phyloP scores from a whole-genome alignment of 352 stramenopile species.

The Phytophthora hybrid region DNA sequence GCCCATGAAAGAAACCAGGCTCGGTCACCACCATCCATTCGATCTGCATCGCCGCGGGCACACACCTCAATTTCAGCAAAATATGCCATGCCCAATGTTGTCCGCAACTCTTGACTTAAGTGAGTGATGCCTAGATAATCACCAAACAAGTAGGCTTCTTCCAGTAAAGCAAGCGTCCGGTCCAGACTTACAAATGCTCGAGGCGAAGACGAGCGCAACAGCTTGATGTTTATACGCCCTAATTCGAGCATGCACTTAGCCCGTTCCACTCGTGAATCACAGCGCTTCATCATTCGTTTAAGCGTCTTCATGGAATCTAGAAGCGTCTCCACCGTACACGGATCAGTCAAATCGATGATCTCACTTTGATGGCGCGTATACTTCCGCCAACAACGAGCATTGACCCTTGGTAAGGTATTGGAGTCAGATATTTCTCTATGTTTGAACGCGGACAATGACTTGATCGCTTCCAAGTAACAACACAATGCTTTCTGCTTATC shows the following conservation, averaged over 20 bases:
- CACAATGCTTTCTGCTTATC: constrained; percentile 32
- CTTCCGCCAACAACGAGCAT: constrained; percentile 64
- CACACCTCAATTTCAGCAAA: constrained; percentile 43
- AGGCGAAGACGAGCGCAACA: constrained; percentile 51
- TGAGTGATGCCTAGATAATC: constrained; percentile 54
- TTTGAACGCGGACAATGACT: constrained; percentile 18
- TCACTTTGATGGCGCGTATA: constrained; percentile 46
- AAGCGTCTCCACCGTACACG: constrained; percentile 44
- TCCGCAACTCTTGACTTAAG: constrained; percentile 55
- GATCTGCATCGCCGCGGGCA: not conserved
- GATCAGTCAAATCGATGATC: constrained; percentile 28
- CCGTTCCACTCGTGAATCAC: constrained; percentile 50
- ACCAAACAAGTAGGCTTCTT: constrained; percentile 55
- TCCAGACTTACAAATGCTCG: constrained; percentile 48
- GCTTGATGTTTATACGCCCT: constrained; percentile 43
- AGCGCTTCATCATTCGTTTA: constrained; percentile 51
- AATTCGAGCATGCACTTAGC: constrained; percentile 62
- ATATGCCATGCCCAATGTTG: constrained; percentile 59
- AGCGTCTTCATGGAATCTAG: constrained; percentile 55
- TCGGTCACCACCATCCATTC: constrained; percentile 3
- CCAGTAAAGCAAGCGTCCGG: constrained; percentile 44
- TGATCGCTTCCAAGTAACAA: constrained; percentile 37
- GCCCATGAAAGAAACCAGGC: constrained; percentile 47
- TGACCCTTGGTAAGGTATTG: constrained; percentile 22
- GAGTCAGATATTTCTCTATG: not conserved